phyloP scores from a whole-genome alignment of 148 eudicot genomes.

The Chenopodium quinoa region DNA sequence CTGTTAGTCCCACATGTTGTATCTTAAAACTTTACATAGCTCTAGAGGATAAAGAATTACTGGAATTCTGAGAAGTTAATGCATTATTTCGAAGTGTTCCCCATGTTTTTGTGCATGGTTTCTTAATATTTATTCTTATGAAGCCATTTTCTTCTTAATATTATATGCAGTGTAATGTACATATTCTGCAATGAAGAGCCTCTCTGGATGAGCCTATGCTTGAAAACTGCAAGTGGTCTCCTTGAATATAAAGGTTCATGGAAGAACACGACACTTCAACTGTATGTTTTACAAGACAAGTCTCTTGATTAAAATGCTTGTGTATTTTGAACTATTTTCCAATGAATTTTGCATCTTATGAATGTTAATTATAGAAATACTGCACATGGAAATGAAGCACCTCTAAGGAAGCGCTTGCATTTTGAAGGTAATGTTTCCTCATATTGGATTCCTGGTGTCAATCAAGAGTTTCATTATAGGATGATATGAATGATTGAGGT shows the following conservation, averaged over 20 bases:
- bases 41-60: no score
- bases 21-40: not conserved
- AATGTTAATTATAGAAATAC: slow-evolving; percentile 41
- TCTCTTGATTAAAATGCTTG: slow-evolving; percentile 9
- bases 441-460: not conserved
- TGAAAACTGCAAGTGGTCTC: slow-evolving; percentile 45
- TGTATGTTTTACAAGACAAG: slow-evolving; percentile 39
- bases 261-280: slow-evolving; percentile 71
- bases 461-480: not conserved
- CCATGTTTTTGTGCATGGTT: not conserved
- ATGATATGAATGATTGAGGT: not conserved
- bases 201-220: slow-evolving; percentile 91
- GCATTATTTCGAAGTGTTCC: not conserved
- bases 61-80: not conserved
- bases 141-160: slow-evolving; percentile 11
- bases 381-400: slow-evolving; percentile 35
- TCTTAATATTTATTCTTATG: slow-evolving; percentile 8
- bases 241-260: slow-evolving; percentile 89
- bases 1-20: not conserved
- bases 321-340: not conserved
- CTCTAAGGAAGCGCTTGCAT: slow-evolving; percentile 41
- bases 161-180: slow-evolving; percentile 85
- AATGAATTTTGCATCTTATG: not conserved
- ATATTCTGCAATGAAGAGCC: slow-evolving; percentile 98
- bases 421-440: slow-evolving; percentile 61